Conservation (phyloP, 228 moss, liverwort and hornwort species). For the Sphagnum fallax region DNA sequence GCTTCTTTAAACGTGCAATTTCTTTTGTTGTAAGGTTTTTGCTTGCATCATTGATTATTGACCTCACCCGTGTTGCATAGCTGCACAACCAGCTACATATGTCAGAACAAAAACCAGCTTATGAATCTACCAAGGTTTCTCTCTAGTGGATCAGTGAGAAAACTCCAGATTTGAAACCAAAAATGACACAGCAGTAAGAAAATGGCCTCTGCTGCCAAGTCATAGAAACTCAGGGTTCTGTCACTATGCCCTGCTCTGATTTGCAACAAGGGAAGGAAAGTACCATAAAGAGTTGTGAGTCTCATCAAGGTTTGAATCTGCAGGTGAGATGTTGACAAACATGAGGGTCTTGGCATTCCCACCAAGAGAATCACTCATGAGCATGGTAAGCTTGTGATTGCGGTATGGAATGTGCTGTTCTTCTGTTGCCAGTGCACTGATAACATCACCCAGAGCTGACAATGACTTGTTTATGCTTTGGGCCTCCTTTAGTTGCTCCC, state of each 20-base stretch:
- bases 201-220: too few relatives aligned
- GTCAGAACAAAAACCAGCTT: too few relatives aligned
- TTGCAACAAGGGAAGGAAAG: too few relatives aligned
- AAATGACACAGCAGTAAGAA: too few relatives aligned
- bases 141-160: too few relatives aligned
- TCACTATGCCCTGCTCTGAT: too few relatives aligned
- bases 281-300: slow-evolving; percentile 59
- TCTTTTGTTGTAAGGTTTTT: slow-evolving; percentile 55
- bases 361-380: slow-evolving; percentile 62
- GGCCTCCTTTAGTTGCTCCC: slow-evolving; percentile 60
- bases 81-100: slow-evolving; percentile 7
- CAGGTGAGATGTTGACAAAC: slow-evolving; percentile 60
- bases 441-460: slow-evolving; percentile 58
- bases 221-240: too few relatives aligned
- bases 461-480: slow-evolving; percentile 62
- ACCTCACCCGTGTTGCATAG: slow-evolving; percentile 53
- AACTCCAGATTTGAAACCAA: too few relatives aligned
- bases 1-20: slow-evolving; percentile 41
- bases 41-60: slow-evolving; percentile 53
- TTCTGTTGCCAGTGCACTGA: slow-evolving; percentile 49
- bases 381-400: slow-evolving; percentile 57
- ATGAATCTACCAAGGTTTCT: too few relatives aligned
- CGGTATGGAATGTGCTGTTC: slow-evolving; percentile 58
- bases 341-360: slow-evolving; percentile 59
- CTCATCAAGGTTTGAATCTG: slow-evolving; percentile 47